Evolutionary conservation across 2,329 filamentous ascomycete genomes (phyloP), one percentile per base, ranked within the genome.

Genomic region (Venturia nashicola): DNA sequence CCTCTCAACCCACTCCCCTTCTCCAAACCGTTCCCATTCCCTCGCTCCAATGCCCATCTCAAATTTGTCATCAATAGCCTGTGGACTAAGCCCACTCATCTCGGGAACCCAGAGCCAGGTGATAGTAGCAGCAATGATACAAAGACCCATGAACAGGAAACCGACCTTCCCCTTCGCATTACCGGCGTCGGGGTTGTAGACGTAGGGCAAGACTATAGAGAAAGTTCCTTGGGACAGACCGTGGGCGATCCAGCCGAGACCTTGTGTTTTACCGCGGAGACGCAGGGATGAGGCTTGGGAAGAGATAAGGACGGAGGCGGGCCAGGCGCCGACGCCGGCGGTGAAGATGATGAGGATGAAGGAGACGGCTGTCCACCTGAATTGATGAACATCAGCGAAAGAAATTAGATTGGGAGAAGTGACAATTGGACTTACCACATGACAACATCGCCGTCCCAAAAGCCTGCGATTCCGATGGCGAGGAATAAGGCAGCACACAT

Each of bases 61-160:
- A 68, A 75, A 75, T 70, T 73, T 77, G 65, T 68, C 61, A 69
- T 83, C 80, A 65, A 84, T 79, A 67, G 83, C 79, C 44, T 72
- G 72, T 0, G 77, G 72, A 1, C 71, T 78, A 23, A 79, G 71
- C 4, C 78, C 78, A 70, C 79, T 80, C 72, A 82, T 83, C 68
- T 85, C 82, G 0, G 83, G 82, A 0, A 84, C 72, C 43, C 74
- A 72, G 12, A 76, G 71, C 72, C 75, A 85, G 0, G 77, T 75
- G 0, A 77, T 57, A 1, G 72, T 64, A 2, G 75, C 70, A 20
- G 74, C 72, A 0, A 76, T 2, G 0, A 74, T 6, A 66, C 72
- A 74, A n/a, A 74, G 66, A 0, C 68, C 76, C 12, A 70, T 69
- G 65, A 74, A 78, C 5, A 77, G 71, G 64, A 78, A 79, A 0